phyloP scores from a whole-genome alignment of 1,284 basidiomycete species.

The Ceratobasidium theobromae region DNA sequence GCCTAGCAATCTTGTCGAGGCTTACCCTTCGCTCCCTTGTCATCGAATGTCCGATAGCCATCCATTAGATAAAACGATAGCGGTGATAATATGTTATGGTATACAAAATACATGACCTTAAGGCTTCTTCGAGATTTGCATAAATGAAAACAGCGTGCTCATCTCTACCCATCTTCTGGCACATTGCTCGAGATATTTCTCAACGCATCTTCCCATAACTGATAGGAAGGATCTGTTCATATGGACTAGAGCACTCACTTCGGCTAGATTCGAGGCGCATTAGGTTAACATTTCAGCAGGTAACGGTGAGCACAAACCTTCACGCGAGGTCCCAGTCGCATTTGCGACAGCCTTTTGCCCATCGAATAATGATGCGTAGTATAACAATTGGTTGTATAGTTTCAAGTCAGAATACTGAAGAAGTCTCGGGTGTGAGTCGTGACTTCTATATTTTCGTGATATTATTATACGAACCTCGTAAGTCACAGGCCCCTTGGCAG shows the following conservation, averaged over 20 bases:
- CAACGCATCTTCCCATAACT: conserved; percentile 58
- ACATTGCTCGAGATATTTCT: conserved; percentile 79
- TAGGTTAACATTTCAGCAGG: background rate
- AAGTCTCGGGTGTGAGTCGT: conserved; percentile 4
- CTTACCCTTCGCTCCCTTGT: background rate
- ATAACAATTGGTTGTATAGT: conserved; percentile 86
- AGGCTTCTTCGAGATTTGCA: conserved; percentile 44
- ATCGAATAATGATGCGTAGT: conserved; percentile 78
- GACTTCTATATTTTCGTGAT: no score
- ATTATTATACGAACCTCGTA: conserved; percentile 78
- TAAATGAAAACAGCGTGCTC: conserved; percentile 72
- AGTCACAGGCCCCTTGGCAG: conserved; percentile 56
- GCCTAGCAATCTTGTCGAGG: no score
- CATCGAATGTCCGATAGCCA: background rate
- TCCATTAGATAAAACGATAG: background rate
- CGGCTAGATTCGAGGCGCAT: conserved; percentile 50
- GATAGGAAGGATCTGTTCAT: conserved; percentile 57
- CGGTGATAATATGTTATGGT: background rate
- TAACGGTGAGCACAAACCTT: conserved; percentile 47
- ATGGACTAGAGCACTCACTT: conserved; percentile 53
- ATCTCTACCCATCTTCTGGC: conserved; percentile 87
- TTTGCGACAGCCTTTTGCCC: conserved; percentile 61
- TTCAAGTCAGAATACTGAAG: conserved; percentile 76
- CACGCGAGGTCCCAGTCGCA: conserved; percentile 50
- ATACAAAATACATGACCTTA: background rate